These are phyloP conservation scores for Gnetum montanum DNA, from an alignment of 75 land plant genomes.

Conservation along the genomic window DNA sequence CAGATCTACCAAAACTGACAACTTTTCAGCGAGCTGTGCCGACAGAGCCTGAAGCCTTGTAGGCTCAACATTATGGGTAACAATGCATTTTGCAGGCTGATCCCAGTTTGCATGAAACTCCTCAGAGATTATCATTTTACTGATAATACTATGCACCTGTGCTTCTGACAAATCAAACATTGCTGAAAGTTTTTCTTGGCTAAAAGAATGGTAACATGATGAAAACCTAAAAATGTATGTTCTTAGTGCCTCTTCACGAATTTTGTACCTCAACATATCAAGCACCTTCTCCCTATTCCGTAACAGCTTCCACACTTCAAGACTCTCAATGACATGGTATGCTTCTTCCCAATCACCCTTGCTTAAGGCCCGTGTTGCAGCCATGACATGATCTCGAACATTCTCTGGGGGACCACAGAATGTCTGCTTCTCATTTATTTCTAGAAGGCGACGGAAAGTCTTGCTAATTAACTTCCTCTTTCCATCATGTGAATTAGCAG, in stretches of 20 bases:
- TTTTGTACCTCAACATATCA: constrained; percentile 69
- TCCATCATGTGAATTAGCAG: constrained; percentile 50
- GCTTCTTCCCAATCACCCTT: constrained; percentile 72
- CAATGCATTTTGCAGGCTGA: constrained; percentile 70
- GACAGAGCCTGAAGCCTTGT: constrained; percentile 71
- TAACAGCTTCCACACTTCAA: constrained; percentile 81
- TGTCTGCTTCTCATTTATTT: constrained; percentile 68
- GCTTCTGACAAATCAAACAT: constrained; percentile 74
- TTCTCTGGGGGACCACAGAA: constrained; percentile 93
- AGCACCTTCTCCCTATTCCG: constrained; percentile 46
- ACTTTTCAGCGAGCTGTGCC: constrained; percentile 66
- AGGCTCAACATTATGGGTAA: constrained; percentile 69
- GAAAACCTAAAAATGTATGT: constrained; percentile 76
- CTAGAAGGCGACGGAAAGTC: constrained; percentile 64
- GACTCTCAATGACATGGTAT: constrained; percentile 49
- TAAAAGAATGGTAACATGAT: constrained; percentile 60
- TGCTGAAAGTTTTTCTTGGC: constrained; percentile 61
- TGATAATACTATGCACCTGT: constrained; percentile 64
- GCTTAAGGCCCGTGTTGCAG: constrained; percentile 62
- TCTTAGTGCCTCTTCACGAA: constrained; percentile 88
- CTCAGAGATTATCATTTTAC: constrained; percentile 83
- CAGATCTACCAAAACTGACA: constrained; percentile 59
- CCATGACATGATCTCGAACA: constrained; percentile 88
- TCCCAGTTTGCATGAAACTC: constrained; percentile 91
- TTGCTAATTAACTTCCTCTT: constrained; percentile 72